These are phyloP conservation scores for Lactarius quietus DNA, from an alignment of 768 basidiomycete species.

Conservation along the genomic window DNA sequence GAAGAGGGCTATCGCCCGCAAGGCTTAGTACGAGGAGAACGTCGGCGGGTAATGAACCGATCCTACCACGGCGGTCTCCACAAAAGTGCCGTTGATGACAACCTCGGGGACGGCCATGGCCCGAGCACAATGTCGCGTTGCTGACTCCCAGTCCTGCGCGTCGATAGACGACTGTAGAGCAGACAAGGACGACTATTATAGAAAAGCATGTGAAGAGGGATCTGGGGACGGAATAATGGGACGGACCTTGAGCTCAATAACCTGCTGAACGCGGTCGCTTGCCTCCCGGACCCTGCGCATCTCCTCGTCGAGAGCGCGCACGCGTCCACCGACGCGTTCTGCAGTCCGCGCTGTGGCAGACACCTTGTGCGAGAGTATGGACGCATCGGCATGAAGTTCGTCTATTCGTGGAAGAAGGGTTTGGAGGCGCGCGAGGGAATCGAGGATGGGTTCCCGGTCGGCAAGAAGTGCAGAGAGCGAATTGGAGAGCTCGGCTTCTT, in stretches of 20 bases:
- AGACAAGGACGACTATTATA: constrained; percentile 59
- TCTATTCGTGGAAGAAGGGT: constrained; percentile 60
- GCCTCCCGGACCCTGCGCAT: constrained; percentile 88
- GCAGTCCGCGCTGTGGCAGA: constrained; percentile 73
- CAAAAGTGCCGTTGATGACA: constrained; percentile 80
- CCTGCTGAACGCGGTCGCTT: constrained; percentile 86
- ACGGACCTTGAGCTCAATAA: constrained; percentile 90
- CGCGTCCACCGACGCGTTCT: constrained; percentile 88
- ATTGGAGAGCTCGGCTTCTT: constrained; percentile 72
- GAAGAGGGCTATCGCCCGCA: constrained; percentile 69
- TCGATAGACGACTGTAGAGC: constrained; percentile 62
- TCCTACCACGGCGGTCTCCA: constrained; percentile 79
- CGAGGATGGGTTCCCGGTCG: constrained; percentile 59
- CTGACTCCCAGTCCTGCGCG: constrained; percentile 91
- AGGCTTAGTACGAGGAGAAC: neutral
- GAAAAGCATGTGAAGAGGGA: constrained; percentile 31
- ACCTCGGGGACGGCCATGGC: constrained; percentile 82
- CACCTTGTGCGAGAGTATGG: constrained; percentile 53
- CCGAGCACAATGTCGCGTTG: constrained; percentile 83
- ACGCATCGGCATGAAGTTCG: constrained; percentile 55
- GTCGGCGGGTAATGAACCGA: constrained; percentile 1
- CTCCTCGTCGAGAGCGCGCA: constrained; percentile 86
- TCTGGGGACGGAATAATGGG: neutral
- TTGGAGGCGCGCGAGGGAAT: constrained; percentile 59
- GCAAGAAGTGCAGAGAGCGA: constrained; percentile 70